Conservation (phyloP, 805 yeast species). For the Lachancea thermotolerans region DNA sequence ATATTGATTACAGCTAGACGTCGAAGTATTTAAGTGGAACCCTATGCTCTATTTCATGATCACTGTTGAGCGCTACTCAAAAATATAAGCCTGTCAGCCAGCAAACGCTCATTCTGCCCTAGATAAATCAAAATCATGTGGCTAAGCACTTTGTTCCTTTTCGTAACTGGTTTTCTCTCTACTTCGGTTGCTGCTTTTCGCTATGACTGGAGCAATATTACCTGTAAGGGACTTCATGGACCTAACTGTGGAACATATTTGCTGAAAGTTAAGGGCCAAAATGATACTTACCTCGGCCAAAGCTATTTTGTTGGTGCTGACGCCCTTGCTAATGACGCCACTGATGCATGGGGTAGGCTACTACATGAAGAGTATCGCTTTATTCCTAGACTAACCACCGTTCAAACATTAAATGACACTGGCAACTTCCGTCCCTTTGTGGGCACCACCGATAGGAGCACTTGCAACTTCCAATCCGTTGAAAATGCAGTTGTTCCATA, state of each 20-base stretch:
- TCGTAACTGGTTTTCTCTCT: slow-evolving; percentile 1
- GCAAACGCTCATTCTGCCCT: background rate
- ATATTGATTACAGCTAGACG: too few relatives aligned
- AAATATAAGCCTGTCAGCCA: too few relatives aligned
- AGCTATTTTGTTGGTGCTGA: slow-evolving; percentile 14
- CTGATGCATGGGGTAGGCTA: slow-evolving; percentile 13
- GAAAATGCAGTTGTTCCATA: slow-evolving; percentile 11
- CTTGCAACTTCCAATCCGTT: slow-evolving; percentile 13
- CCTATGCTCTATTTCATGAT: too few relatives aligned
- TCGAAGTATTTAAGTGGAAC: too few relatives aligned
- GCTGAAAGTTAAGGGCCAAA: slow-evolving; percentile 11
- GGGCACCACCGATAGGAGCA: slow-evolving; percentile 11
- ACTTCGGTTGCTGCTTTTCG: slow-evolving; percentile 10
- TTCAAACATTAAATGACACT: slow-evolving; percentile 12
- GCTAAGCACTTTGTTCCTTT: background rate
- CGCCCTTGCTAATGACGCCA: slow-evolving; percentile 9
- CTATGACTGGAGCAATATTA: slow-evolving; percentile 11
- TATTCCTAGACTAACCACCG: slow-evolving; percentile 12
- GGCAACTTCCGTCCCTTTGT: slow-evolving; percentile 11
- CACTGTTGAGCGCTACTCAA: too few relatives aligned
- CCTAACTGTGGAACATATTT: slow-evolving; percentile 15
- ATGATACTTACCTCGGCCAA: slow-evolving; percentile 10
- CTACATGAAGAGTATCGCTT: slow-evolving; percentile 10
- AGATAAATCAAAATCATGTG: background rate
- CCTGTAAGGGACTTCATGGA: slow-evolving; percentile 13